Percentiles rank a stretch among this genome's conserved stretches.
Evolutionary conservation across 352 stramenopile genomes (phyloP).

Genomic region (Elongisporangium undulatum): DNA sequence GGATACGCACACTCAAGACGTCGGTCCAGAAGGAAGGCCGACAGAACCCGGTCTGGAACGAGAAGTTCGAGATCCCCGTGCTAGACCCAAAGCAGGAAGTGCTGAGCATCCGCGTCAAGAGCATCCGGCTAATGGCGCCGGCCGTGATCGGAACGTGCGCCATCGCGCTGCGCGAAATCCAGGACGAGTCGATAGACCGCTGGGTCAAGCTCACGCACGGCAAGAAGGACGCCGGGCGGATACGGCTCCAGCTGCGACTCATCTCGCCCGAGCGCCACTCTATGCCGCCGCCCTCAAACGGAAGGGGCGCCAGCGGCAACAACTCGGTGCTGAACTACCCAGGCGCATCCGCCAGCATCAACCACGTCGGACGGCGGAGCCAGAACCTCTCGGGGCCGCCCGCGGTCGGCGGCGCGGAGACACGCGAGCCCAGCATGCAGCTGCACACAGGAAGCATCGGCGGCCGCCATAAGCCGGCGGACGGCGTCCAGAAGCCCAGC

Average conservation of each 20-base stretch:
- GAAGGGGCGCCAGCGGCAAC: neutral
- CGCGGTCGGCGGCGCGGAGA: neutral
- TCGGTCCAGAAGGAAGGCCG: slow-evolving; percentile 51
- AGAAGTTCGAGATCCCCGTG: slow-evolving; percentile 70
- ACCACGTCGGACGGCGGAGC: slow-evolving; percentile 4
- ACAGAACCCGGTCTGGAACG: slow-evolving; percentile 61
- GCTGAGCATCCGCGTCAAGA: slow-evolving; percentile 73
- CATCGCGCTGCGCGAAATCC: slow-evolving; percentile 39
- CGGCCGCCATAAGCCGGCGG: neutral
- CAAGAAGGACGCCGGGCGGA: slow-evolving; percentile 50
- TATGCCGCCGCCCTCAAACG: neutral
- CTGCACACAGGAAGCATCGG: neutral
- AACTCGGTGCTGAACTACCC: neutral
- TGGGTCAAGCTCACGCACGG: slow-evolving; percentile 53
- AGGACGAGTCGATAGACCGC: slow-evolving; percentile 45
- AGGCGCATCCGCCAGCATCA: neutral
- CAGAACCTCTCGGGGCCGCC: slow-evolving; percentile 8
- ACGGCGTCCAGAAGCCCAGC: neutral
- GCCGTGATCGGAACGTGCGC: slow-evolving; percentile 46
- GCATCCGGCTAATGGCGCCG: slow-evolving; percentile 57
- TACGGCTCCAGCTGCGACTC: slow-evolving; percentile 67
- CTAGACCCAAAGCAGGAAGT: slow-evolving; percentile 38
- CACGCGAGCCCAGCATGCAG: neutral
- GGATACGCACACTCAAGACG: slow-evolving; percentile 58
- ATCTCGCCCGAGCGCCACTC: slow-evolving; percentile 15